phyloP scores from a whole-genome alignment of 345 rosid genomes.

The Melaleuca quinquenervia region DNA sequence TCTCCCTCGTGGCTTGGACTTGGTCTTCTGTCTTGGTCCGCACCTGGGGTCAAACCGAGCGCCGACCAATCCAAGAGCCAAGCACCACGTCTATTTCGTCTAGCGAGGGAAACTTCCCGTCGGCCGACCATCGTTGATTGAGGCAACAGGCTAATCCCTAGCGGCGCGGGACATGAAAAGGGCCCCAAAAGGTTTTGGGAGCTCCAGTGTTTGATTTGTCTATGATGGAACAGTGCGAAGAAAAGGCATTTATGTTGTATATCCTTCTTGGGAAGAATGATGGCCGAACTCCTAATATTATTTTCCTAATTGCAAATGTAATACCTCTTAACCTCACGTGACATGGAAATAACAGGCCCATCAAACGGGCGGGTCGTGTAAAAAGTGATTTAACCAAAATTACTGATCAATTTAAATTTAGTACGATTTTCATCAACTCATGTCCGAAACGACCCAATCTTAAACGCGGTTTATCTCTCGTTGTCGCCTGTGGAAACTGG shows the following conservation, averaged over 20 bases:
- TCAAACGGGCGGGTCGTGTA: fast-evolving
- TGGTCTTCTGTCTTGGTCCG: neutral
- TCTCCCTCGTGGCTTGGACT: neutral
- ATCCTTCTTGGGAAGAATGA: neutral
- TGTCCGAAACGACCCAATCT: too few relatives aligned
- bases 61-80: neutral
- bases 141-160: neutral
- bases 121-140: neutral
- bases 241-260: neutral
- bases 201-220: neutral
- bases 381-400: neutral
- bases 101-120: neutral
- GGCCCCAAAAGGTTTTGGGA: neutral
- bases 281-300: neutral
- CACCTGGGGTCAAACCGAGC: neutral
- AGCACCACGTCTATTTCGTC: neutral
- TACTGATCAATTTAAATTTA: too few relatives aligned
- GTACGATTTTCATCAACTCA: too few relatives aligned
- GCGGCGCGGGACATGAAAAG: neutral
- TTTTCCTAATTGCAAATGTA: neutral
- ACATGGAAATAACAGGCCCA: fast-evolving
- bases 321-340: neutral
- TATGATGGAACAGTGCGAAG: neutral
- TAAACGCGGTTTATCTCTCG: neutral
- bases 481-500: neutral